Evolutionary conservation across 2,329 filamentous ascomycete species (phyloP), one percentile per base, ranked within the genome.

Genomic region (Penicillium expansum): DNA sequence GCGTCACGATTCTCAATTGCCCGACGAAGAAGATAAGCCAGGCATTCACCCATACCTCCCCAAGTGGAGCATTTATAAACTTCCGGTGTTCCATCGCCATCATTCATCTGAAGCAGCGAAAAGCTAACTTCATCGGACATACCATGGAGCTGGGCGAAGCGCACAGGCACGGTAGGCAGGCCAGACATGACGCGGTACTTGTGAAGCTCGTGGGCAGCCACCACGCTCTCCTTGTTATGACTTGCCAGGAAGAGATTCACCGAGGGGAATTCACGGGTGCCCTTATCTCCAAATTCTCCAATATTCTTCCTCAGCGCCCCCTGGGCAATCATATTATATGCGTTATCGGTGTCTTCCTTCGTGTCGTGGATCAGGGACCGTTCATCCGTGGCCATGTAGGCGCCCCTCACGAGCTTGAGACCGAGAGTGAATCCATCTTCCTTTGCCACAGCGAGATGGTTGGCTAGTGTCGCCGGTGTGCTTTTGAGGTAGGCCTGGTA

Each of bases 401-500:
- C 89, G 10, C 89, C 89, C 30, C 89, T 82, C 5, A 92, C 89
- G 1, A 92, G 79, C 74, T 92, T 92, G 29, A 91, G 82, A 11
- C 89, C 89, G 0, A 91, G 77, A 0, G 84, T 83, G 65, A 90
- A 91, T 1, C 80, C 80, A 16, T 85, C 84, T 47, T 80, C 70
- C 13, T 78, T 75, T 0, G 89, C 88, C 4, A 76, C 68, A 4
- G 78, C 76, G 3, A 92, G 81, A 69, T 92, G 87, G 1, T 69
- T 67, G 16, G 81, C 79, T 1, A 92, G 73, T 1, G 83, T 80
- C 3, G 71, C 67, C 0, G 87, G 83, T 0, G 82, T 82, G 13
- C 79, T 78, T 73, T 90, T 90, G 48, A 90, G 82, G 73, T 92
- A 92, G 1, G 87, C 86, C 73, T 92, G 89, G 73, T 92, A 92